Conservation (phyloP, 2,329 filamentous ascomycete species). For the Coleophoma eucalyptorum region DNA sequence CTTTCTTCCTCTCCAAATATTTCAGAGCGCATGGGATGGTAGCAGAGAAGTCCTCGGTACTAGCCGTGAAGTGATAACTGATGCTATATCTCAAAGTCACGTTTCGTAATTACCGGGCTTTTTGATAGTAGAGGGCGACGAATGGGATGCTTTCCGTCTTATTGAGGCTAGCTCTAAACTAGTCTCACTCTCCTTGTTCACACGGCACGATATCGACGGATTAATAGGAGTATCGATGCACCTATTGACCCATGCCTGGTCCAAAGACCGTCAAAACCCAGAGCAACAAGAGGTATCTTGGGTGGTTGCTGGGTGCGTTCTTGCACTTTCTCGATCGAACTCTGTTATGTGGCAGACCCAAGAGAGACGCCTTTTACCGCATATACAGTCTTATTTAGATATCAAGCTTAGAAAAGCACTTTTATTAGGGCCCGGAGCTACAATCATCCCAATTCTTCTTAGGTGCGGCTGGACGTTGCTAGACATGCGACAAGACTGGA, state of each 20-base stretch:
- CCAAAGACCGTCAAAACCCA: conserved; percentile 3
- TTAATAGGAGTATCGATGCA: conserved; percentile 10
- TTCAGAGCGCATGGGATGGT: conserved; percentile 1
- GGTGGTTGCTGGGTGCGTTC: not conserved
- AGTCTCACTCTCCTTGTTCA: conserved; percentile 9
- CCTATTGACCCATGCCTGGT: conserved; percentile 12
- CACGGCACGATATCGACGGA: not conserved
- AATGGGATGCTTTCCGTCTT: not conserved
- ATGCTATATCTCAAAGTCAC: conserved; percentile 2
- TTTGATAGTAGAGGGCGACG: not conserved
- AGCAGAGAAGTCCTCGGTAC: too few relatives aligned
- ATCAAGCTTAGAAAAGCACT: not conserved
- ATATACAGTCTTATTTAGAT: not conserved
- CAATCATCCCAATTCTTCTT: not conserved
- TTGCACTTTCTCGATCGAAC: not conserved
- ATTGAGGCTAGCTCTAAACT: conserved; percentile 4
- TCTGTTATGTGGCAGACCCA: not conserved
- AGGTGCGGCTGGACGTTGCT: not conserved
- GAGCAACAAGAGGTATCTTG: not conserved
- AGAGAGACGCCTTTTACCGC: too few relatives aligned
- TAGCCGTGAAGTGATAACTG: too few relatives aligned
- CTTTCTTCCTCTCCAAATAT: conserved; percentile 4
- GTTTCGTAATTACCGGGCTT: not conserved
- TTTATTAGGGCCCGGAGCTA: not conserved
- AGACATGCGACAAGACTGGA: not conserved